Base-by-base conservation (phyloP, 495 filamentous ascomycete species). In the Friedmanniomyces simplex region DNA sequence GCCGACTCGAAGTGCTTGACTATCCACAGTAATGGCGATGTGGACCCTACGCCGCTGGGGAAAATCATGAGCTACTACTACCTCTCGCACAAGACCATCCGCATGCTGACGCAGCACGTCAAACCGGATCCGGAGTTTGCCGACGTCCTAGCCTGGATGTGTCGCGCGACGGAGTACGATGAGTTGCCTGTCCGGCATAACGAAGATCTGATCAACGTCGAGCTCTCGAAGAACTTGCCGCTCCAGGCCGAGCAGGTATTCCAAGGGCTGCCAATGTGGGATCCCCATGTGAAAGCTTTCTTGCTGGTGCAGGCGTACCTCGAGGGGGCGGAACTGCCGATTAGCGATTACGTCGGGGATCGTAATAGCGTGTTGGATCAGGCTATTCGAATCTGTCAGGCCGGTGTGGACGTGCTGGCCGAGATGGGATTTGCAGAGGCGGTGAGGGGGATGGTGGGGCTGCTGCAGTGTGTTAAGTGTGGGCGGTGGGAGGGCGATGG, bases 41-140 rank as follows among this genome's bases (percentile, higher is more conserved):
- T 99, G 26, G 84, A 95, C 57, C 76, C 90, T 0, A 96, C 93
- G 0, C 82, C 93, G 0, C 75, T 96, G 39, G 93, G 93, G 60
- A 96, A 95, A 73, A 97, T 97, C 66, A 95, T 96, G 86, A 90
- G 85, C 72, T 99, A 99, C 74, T 99, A 99, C 76, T 99, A 99
- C 67, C 82, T 99, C 26, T 91, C 89, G 0, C 93, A 99, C 71
- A 89, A 89, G 69, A 96, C 94, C 7, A 89, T 99, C 62, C 85
- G 93, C 0, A 82, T 87, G 60, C 76, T 98, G 3, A 77, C 87
- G 60, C 74, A 77, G 36, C 77, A 89, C 59, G 88, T 88, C 46
- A 95, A 89, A 62, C 79, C 79, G 5, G 72, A 83, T 20, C 90
- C 90, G 2, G 80, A 77, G 10, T 94, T 97, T 68, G 76, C 84